Evolutionary conservation across 495 filamentous ascomycete species (phyloP).

Genomic region (Xylaria acuta): DNA sequence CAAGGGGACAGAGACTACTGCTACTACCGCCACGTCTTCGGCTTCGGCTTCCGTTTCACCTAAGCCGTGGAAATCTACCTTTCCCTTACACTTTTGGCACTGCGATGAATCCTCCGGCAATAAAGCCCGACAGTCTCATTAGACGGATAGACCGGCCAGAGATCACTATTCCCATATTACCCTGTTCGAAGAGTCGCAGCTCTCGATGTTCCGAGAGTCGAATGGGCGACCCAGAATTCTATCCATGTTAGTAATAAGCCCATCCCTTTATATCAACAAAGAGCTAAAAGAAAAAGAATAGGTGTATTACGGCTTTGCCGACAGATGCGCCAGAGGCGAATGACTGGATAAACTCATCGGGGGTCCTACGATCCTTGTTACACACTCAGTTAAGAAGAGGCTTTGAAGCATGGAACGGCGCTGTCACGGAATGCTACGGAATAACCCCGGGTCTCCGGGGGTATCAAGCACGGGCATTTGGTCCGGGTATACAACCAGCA

Average conservation of each 20-base stretch:
- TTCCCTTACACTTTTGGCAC: not conserved
- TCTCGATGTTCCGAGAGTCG: not conserved
- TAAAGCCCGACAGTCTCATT: not conserved
- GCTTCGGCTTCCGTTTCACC: not conserved
- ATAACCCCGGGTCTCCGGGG: too few relatives aligned
- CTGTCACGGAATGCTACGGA: not conserved
- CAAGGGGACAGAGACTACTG: not conserved
- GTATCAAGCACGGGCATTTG: too few relatives aligned
- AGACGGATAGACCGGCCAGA: not conserved
- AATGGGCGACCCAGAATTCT: not conserved
- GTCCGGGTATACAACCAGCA: too few relatives aligned
- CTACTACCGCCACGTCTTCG: not conserved
- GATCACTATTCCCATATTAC: not conserved
- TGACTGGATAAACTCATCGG: not conserved
- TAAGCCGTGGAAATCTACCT: not conserved
- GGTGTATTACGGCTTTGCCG: not conserved
- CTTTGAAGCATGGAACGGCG: not conserved
- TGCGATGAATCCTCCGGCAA: not conserved
- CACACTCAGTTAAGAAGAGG: not conserved
- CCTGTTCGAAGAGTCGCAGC: not conserved
- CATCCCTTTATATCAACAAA: not conserved
- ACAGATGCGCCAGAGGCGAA: not conserved
- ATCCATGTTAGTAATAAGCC: not conserved
- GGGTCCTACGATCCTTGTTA: too few relatives aligned
- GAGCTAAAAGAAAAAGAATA: not conserved